Evolutionary conservation across 805 yeast species (phyloP), one percentile per base, ranked within the genome.

Genomic region (Starmerella apis): DNA sequence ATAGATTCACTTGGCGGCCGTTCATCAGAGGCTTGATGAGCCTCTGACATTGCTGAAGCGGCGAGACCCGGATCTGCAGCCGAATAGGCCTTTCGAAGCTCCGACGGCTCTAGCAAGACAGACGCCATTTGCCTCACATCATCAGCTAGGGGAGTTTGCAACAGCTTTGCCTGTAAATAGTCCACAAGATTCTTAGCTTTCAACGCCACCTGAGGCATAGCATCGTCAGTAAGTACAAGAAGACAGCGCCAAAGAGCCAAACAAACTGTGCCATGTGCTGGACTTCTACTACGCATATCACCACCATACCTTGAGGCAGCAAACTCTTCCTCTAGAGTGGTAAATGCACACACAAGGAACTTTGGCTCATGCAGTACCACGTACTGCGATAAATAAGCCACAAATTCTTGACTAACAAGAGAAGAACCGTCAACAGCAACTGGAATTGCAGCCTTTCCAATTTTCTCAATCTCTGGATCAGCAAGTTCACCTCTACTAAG

Each of bases 401-500:
- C 78, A 9, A 86, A 76, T 63, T 92, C 97, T 55, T 86, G 79
- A 50, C 98, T 70, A 1, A 92, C 96, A 57, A 90, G 68, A 0
- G 95, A 79, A 0, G 95, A 84, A 0, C 95, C 97, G 66, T 92
- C 97, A 42, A 83, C 81, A 2, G 86, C 74, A 27, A 85, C 66
- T 13, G 77, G 71, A 27, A 88, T 64, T 0, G 86, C 77, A 0
- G 81, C 77, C 52, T 79, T 75, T 1, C 94, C 85, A 32, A 87
- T 49, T 22, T 48, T 23, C 18, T 57, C 60, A 3, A 51, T 41
- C 16, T 49, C 56, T 1, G 46, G 14, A 1, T 68, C 65, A 28
- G 65, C 72, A 18, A 61, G 62, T 4, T 64, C 63, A 81, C 77
- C 31, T 83, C 60, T 80, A 8, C 38, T 23, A 10, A 57, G 31